Base-by-base conservation (phyloP, 306 rosid genomes). In the Hylodesmum podocarpum region DNA sequence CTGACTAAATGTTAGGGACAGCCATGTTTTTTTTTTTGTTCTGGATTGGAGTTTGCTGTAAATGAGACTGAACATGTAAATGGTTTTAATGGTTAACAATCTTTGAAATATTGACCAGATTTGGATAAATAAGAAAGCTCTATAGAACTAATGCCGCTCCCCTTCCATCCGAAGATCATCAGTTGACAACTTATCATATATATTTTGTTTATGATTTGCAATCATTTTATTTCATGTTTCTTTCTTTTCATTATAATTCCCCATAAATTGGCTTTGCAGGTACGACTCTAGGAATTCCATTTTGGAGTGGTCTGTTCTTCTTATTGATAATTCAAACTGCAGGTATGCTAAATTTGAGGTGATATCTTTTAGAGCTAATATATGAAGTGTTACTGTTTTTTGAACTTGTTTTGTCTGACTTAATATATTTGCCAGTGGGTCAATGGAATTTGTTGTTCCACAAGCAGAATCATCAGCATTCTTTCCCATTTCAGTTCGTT, bases 391-490 rank as follows among this genome's bases (percentile, higher is more conserved):
- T 51, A 37, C 43, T 57, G 15, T n/a, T 21, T 11, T 36, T 63
- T 37, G 0, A 18, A 57, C 25, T 31, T 63, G 57, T 47, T 51
- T 85, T 47, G 31, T 78, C 70, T 78, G 79, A 81, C 70, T 8
- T 0, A 46, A 13, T 78, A 62, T 33, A 61, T 47, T 74, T 88
- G 76, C 72, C 92, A 95, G 98, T 83, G 97, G 97, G 44, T 90
- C 97, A 2, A 75, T 92, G 96, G 97, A 92, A 78, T 95, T 95
- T 82, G 96, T 92, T 71, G 95, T 95, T 85, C 97, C 97, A 9
- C 91, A 79, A 65, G 88, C 93, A 4, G 97, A 95, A 71, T 76
- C 98, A 66, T 92, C 96, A 33, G 75, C 85, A 61, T 94, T 94
- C 86, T 91, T 94, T 69, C 97, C 97, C 67, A 90, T 94, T 78